Conservation (phyloP, 2,329 filamentous ascomycete species). For the Fusarium nodosum region DNA sequence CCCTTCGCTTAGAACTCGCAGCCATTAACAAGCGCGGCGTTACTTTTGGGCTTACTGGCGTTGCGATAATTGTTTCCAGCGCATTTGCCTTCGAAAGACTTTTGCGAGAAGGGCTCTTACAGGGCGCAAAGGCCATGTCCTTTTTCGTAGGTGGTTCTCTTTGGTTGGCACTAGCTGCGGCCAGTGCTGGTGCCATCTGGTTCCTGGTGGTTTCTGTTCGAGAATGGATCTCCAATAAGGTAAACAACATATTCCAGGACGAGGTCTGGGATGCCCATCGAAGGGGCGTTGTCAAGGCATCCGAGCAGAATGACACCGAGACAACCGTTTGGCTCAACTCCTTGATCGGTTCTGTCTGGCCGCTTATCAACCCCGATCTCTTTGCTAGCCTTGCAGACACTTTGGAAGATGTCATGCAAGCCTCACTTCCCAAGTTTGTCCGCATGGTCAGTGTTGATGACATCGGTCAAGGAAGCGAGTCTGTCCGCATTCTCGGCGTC, state of each 20-base stretch:
- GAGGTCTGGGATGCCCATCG: constrained; percentile 77
- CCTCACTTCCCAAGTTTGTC: constrained; percentile 75
- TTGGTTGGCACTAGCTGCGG: constrained; percentile 48
- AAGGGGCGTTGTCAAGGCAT: constrained; percentile 61
- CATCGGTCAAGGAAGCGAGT: constrained; percentile 80
- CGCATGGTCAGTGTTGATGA: constrained; percentile 83
- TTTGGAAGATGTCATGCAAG: constrained; percentile 85
- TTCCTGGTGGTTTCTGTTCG: constrained; percentile 63
- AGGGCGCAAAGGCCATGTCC: constrained; percentile 14
- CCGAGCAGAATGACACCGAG: constrained; percentile 64
- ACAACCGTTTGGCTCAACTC: constrained; percentile 82
- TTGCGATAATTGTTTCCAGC: constrained; percentile 51
- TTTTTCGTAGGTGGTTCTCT: constrained; percentile 44
- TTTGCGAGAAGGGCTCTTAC: constrained; percentile 28
- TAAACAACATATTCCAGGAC: constrained; percentile 74
- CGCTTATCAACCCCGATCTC: constrained; percentile 80
- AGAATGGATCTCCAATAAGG: constrained; percentile 72
- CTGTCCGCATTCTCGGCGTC: constrained; percentile 77
- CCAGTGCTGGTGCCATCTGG: constrained; percentile 49
- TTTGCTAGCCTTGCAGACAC: constrained; percentile 77
- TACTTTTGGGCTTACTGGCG: constrained; percentile 56
- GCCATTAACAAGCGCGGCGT: constrained; percentile 53
- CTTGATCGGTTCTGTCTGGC: constrained; percentile 76
- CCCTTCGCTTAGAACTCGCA: constrained; percentile 54
- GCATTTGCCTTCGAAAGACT: constrained; percentile 45